Percentiles rank a stretch among this genome's conserved stretches.
Conservation (phyloP, 2,329 filamentous ascomycete genomes). For the Paecilomyces sp. region DNA sequence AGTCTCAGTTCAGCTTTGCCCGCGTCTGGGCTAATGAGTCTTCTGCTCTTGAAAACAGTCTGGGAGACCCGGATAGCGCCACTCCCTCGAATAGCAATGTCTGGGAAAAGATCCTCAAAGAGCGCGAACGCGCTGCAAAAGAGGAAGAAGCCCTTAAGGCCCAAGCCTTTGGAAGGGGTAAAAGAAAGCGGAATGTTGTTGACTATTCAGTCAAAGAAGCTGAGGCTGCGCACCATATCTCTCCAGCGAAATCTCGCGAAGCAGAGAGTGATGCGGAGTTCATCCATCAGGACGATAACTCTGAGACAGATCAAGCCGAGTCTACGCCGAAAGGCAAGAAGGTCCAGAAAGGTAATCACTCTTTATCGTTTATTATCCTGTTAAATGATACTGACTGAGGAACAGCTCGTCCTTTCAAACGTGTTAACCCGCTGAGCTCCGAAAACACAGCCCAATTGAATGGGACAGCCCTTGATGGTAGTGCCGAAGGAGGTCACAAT, state of each 20-base stretch:
- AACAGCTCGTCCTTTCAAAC: conserved; percentile 31
- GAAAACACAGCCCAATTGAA: neutral
- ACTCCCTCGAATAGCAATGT: conserved; percentile 58
- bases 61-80: conserved; percentile 48
- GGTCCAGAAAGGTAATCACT: conserved; percentile 12
- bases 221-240: conserved; percentile 8
- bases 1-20: conserved; percentile 82
- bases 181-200: conserved; percentile 58
- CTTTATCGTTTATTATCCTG: neutral
- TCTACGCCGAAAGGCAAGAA: conserved; percentile 9
- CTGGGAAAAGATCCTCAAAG: conserved; percentile 84
- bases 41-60: conserved; percentile 56
- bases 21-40: conserved; percentile 86
- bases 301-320: conserved; percentile 20
- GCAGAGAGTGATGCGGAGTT: conserved; percentile 26
- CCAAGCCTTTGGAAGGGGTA: conserved; percentile 78
- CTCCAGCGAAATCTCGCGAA: conserved; percentile 14
- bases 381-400: conserved; percentile 4
- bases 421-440: conserved; percentile 18
- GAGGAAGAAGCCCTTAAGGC: conserved; percentile 61
- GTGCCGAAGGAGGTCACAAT: conserved; percentile 1
- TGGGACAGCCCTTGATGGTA: conserved; percentile 12
- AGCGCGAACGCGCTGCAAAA: conserved; percentile 73
- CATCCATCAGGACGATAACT: conserved; percentile 17
- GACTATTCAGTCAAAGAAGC: conserved; percentile 15